Evolutionary conservation across 805 yeast genomes (phyloP).

Genomic region (Lipomyces lipofer): DNA sequence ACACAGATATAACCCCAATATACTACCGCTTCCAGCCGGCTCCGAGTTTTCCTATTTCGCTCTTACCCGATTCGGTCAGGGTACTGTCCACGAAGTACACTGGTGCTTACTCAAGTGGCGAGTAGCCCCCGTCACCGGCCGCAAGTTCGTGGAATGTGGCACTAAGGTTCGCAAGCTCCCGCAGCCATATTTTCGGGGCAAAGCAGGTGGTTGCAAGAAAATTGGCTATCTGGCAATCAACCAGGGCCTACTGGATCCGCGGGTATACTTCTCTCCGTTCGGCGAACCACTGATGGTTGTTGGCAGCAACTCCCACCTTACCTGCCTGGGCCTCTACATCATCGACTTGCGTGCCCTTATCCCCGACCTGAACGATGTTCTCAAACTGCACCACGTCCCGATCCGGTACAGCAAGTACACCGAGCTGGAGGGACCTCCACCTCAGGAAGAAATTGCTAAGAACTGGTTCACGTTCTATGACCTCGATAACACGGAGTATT

Average conservation of each 20-base stretch:
- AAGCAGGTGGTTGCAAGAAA: constrained; percentile 3
- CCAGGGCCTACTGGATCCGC: constrained; percentile 16
- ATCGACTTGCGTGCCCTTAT: constrained; percentile 18
- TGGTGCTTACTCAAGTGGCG: constrained; percentile 13
- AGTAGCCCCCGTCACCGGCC: constrained; percentile 2
- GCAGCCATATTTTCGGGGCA: constrained; percentile 1
- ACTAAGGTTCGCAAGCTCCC: background rate
- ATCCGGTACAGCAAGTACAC: constrained; percentile 2
- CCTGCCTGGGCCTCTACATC: constrained; percentile 14
- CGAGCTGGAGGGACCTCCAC: constrained; percentile 11
- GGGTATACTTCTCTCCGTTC: constrained; percentile 15
- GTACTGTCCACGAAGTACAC: constrained; percentile 9
- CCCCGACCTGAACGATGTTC: constrained; percentile 3
- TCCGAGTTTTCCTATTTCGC: constrained; percentile 5
- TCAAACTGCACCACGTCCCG: constrained; percentile 3
- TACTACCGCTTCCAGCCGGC: constrained; percentile 7
- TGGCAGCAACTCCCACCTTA: constrained; percentile 11
- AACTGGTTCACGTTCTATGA: constrained; percentile 14
- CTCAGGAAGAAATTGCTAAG: constrained; percentile 9
- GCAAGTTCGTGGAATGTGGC: constrained; percentile 9
- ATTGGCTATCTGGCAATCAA: constrained; percentile 6
- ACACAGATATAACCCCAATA: constrained; percentile 6
- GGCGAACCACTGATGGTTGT: constrained; percentile 23
- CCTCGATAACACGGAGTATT: constrained; percentile 2
- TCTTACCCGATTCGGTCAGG: constrained; percentile 5